Evolutionary conservation across 1,139 yeast species (phyloP), one percentile per base, ranked within the genome.

Genomic region (Pneumocystis sp.): DNA sequence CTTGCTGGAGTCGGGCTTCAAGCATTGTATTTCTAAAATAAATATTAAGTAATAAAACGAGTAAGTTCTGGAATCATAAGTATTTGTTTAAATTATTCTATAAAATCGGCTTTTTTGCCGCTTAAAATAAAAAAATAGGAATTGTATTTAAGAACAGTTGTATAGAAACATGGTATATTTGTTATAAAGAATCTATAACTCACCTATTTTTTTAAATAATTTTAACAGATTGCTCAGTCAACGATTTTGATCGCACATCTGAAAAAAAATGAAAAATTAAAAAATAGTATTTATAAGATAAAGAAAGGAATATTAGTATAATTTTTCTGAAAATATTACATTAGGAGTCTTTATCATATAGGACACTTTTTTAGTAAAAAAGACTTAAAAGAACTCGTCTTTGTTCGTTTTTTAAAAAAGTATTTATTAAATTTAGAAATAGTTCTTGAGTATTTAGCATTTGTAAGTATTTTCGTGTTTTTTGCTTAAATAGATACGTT

Each of bases 1-100:
- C 96, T 80, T 90, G 91, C 73, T 87, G 93, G 72, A 93, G 88
- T 80, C 90, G 90, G 71, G 97, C 98, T 84, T 93, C 98, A 80
- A 93, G 85, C 97, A 93, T 93, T 69, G 67, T 74, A 63, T 12
- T 5, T 12, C 7, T 2, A 61, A 10, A 10, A 64, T 3, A 3
- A 50, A 50, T 21, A 19, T 21, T 44, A 25, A 10, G 21, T 10
- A 25, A 15, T 7, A 50, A 50, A 50, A 50, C 3, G 21, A 21
- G 12, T 19, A 42, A n/a, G 2, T n/a, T 17, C 39, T 34, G n/a
- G 8, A 60, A 8, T 7, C 8, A 29, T 31, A 31, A 31, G 21
- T 34, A 40, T 31, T 61, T 63, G 42, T 4, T 42, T 19, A 29
- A 34, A 40, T 44, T 7, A n/a, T 31, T 44, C 17, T 21, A 60